Base-by-base conservation (phyloP, 176 grass and related monocot genomes). In the Avena sativa region DNA sequence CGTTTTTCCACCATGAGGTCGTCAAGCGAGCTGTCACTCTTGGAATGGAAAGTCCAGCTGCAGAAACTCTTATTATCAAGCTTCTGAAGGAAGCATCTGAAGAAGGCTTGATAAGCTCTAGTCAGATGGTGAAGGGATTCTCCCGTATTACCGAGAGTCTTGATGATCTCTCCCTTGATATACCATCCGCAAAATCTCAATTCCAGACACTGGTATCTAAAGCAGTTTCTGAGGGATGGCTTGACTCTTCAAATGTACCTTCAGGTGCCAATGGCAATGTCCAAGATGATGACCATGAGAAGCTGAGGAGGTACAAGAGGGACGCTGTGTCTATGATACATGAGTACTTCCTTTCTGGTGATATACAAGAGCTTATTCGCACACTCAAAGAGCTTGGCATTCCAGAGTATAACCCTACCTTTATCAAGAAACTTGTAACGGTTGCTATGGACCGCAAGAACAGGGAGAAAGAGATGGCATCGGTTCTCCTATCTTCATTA, bases 1-100 rank as follows among this genome's bases (percentile, higher is more conserved):
- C 96, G 32, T 98, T 98, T 93, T 98, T 95, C 78, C 96, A 98
- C 87, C 96, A 98, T 85, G 93, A 98, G 91, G 93, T 98, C 10
- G 93, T 98, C 61, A 98, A 98, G 84, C 74, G 96, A 59, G 91
- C 96, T 79, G 58, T 94, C 79, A 95, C 90, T 71, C 86, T 98
- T 82, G 93, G 84, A 73, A 98, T 98, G 96, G 96, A 98, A 78
- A 95, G 91, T 26, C 89, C 81, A 80, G 86, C 66, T 81, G 88
- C 89, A 87, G 93, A 98, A 91, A 79, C 78, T 66, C 78, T 88
- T 69, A 86, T 95, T 60, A 36, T 84, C 81, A 89, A 91, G 49
- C 93, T 98, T 89, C 79, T 98, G 74, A 95, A 93, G 88, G 91
- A 98, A 91, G 91, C 93, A 59, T 88, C 88, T 90, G 91, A 95